phyloP scores from a whole-genome alignment of 352 stramenopile genomes.

The Pythium aphanidermatum region DNA sequence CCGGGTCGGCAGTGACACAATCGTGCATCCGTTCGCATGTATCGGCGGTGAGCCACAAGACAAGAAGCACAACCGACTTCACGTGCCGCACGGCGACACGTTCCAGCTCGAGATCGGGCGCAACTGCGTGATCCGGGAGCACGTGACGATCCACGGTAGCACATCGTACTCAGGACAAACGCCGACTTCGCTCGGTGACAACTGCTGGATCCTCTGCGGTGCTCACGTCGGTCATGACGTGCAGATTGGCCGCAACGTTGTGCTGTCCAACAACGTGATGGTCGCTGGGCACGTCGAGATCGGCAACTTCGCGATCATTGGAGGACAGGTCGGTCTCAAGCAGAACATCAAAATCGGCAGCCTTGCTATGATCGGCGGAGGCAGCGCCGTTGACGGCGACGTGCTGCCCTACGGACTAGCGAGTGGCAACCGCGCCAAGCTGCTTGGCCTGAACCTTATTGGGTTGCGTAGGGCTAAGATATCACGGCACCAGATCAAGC shows the following conservation, averaged over 20 bases:
- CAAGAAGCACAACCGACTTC: slow-evolving; percentile 52
- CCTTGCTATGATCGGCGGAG: slow-evolving; percentile 71
- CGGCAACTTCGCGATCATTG: slow-evolving; percentile 66
- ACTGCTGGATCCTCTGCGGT: slow-evolving; percentile 75
- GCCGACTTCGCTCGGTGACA: slow-evolving; percentile 59
- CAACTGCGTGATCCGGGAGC: slow-evolving; percentile 77
- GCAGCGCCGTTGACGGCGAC: slow-evolving; percentile 77
- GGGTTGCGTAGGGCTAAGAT: slow-evolving; percentile 61
- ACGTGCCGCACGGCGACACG: not conserved
- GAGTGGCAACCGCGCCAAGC: slow-evolving; percentile 70
- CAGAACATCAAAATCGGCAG: slow-evolving; percentile 66
- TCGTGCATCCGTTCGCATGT: slow-evolving; percentile 68
- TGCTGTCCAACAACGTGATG: slow-evolving; percentile 81
- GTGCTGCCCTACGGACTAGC: slow-evolving; percentile 74
- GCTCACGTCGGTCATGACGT: slow-evolving; percentile 73
- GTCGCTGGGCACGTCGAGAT: slow-evolving; percentile 77
- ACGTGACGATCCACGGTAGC: slow-evolving; percentile 76
- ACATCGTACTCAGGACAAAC: slow-evolving; percentile 49
- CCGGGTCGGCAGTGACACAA: slow-evolving; percentile 39
- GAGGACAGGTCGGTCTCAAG: slow-evolving; percentile 73
- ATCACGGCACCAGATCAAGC: slow-evolving; percentile 59
- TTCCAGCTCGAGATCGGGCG: slow-evolving; percentile 47
- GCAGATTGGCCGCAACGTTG: slow-evolving; percentile 51
- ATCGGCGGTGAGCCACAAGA: slow-evolving; percentile 73
- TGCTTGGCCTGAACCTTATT: slow-evolving; percentile 70